Conservation (phyloP, 768 basidiomycete species). For the Tephrocybe sp. region DNA sequence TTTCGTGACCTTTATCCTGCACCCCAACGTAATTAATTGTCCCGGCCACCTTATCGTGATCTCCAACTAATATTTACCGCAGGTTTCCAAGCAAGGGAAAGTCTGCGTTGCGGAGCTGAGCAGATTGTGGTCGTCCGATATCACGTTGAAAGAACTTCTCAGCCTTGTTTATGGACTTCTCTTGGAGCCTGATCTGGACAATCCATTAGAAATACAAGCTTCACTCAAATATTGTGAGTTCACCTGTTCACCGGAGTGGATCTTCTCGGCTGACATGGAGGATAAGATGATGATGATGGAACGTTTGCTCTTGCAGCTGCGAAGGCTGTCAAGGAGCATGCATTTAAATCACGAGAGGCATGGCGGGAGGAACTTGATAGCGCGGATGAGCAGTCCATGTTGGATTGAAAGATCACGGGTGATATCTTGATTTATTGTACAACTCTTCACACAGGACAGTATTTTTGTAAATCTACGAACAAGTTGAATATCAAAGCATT, state of each 20-base stretch:
- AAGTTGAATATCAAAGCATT: no score
- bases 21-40: slow-evolving; percentile 25
- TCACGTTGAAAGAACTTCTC: slow-evolving; percentile 25
- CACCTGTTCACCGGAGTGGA: neutral
- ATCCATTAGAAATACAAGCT: slow-evolving; percentile 29
- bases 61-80: neutral
- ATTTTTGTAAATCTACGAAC: no score
- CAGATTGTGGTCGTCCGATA: slow-evolving; percentile 29
- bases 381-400: no score
- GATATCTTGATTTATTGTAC: no score
- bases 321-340: slow-evolving; percentile 22
- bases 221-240: slow-evolving; percentile 29
- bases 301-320: slow-evolving; percentile 28
- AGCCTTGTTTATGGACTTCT: slow-evolving; percentile 25
- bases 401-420: no score
- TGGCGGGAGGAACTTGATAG: slow-evolving; percentile 24
- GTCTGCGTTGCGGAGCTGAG: slow-evolving; percentile 30
- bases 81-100: slow-evolving; percentile 34
- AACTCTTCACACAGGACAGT: no score
- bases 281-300: slow-evolving; percentile 28
- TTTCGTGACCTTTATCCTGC: slow-evolving; percentile 29
- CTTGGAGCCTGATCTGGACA: slow-evolving; percentile 27
- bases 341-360: slow-evolving; percentile 22
- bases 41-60: neutral
- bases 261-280: neutral